Evolutionary conservation across 768 basidiomycete species (phyloP), one percentile per base, ranked within the genome.

Genomic region (Suillus americanus): DNA sequence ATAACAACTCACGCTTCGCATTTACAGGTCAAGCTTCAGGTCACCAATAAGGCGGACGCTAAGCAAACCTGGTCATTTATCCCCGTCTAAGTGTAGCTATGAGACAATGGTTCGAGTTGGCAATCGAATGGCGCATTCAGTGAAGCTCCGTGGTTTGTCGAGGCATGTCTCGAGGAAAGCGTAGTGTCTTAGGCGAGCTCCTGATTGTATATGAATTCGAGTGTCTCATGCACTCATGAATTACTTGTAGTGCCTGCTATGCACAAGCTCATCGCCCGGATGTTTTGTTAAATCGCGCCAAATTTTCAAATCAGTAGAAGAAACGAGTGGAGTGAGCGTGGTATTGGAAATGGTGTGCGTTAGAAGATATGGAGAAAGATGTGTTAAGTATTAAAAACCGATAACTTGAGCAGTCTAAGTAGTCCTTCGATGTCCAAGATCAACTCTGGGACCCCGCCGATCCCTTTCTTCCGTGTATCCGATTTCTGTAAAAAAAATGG

Each of bases 341-440:
- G 57, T 59, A 59, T 59, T 41, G 38, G 38, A 59, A 59, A 59
- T 28, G 18, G 18, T 40, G 40, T 59, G 57, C 57, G 40, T 59
- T 20, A 28, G 3, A 59, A 59, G 40, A 41, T 59, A 28, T 28
- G 18, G 10, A 57, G 56, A 18, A 57, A 38, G 37, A 30, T 59
- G 57, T 59, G 57, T 59, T 7, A 59, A 59, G 40, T 18, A 59
- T 59, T 59, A 59, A 59, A 59, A 41, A 41, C 18, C 57, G 40
- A 59, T 59, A 59, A 59, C 57, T 59, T 41, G 57, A 40, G 40
- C 38, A 20, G 28, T 59, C 57, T 28, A 40, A 43, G 16, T 59
- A 28, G 56, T 38, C 55, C 55, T 14, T 56, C 37, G n/a, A 57
- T 38, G 55, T 38, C 23, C 55, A 38, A 12, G 37, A 13, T 23